phyloP scores from a whole-genome alignment of 108 stramenopile genomes.

The Nannochloropsis granulata region DNA sequence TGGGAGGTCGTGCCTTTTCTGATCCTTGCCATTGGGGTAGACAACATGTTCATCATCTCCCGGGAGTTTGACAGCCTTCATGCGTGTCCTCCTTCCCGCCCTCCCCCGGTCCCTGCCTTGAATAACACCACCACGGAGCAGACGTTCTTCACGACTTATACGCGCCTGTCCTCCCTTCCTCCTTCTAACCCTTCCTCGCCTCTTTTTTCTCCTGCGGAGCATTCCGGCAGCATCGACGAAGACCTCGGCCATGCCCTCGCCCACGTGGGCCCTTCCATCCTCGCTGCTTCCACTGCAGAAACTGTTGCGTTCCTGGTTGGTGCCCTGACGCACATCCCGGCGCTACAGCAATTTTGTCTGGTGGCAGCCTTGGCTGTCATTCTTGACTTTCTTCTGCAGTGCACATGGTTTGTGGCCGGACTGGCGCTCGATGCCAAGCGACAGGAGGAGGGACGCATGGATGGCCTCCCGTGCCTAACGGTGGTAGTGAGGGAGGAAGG shows the following conservation, averaged over 20 bases:
- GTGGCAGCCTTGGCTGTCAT: slow-evolving; percentile 29
- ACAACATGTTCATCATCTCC: slow-evolving; percentile 39
- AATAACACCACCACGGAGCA: background rate
- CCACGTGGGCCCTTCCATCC: slow-evolving; percentile 30
- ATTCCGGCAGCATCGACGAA: too few relatives aligned
- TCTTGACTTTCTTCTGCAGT: slow-evolving; percentile 24
- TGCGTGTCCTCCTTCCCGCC: too few relatives aligned
- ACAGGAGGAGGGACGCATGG: slow-evolving; percentile 7
- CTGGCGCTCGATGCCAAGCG: slow-evolving; percentile 17
- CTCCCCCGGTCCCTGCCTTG: too few relatives aligned
- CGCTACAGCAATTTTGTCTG: slow-evolving; percentile 33
- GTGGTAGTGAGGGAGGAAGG: too few relatives aligned
- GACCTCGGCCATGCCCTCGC: too few relatives aligned
- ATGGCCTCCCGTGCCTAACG: slow-evolving; percentile 14
- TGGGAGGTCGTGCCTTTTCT: slow-evolving; percentile 39
- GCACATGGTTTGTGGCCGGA: slow-evolving; percentile 34
- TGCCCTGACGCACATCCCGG: slow-evolving; percentile 31
- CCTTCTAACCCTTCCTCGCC: background rate
- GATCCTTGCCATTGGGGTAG: slow-evolving; percentile 35
- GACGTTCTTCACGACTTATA: background rate
- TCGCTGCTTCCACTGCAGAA: slow-evolving; percentile 30
- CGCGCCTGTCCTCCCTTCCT: background rate
- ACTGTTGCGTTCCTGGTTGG: slow-evolving; percentile 25
- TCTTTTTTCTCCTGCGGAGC: background rate
- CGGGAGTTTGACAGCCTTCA: slow-evolving; percentile 24